Percentiles rank a stretch among this genome's conserved stretches.
These are phyloP conservation scores for Syzygium aromaticum DNA, from an alignment of 345 rosid genomes.

Conservation along the genomic window DNA sequence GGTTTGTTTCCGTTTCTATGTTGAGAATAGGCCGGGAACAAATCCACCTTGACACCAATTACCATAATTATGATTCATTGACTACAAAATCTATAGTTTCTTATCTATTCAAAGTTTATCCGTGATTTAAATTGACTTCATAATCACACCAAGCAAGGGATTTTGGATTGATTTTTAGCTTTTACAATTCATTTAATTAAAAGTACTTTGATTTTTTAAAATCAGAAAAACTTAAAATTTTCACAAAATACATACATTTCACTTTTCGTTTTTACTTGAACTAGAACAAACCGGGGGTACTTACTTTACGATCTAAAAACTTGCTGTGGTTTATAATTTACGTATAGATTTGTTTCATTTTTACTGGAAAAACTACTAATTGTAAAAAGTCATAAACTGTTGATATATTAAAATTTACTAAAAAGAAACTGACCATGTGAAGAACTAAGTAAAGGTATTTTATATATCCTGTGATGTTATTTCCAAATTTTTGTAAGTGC, in stretches of 20 bases:
- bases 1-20: no score
- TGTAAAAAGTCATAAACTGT: background rate
- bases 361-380: background rate
- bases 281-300: background rate
- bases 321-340: background rate
- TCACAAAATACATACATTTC: background rate
- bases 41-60: background rate
- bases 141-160: background rate
- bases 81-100: background rate
- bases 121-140: background rate
- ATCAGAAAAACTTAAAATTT: background rate
- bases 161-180: background rate
- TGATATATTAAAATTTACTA: background rate
- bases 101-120: background rate
- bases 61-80: background rate
- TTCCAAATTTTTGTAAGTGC: background rate
- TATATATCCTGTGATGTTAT: background rate
- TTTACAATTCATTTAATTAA: background rate
- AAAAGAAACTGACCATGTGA: background rate
- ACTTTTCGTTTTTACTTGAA: rapidly evolving
- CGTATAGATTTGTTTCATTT: background rate
- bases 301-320: background rate
- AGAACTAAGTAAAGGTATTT: background rate
- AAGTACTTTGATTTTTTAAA: background rate
- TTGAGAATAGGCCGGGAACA: rapidly evolving